phyloP scores from a whole-genome alignment of 208 protist species.

The Acanthamoeba castellanii region DNA sequence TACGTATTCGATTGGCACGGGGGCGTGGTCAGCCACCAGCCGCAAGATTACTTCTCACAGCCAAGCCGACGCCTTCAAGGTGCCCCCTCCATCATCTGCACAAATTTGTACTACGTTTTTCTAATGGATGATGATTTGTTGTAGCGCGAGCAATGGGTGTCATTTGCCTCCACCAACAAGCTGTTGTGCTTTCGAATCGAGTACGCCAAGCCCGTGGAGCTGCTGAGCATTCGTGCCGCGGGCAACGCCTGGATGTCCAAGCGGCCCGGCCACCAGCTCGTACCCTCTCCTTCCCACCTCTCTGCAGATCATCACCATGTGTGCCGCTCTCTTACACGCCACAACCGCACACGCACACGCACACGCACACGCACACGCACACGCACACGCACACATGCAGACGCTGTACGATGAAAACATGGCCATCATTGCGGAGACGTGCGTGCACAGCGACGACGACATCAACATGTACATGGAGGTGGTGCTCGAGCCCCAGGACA shows the following conservation, averaged over 20 bases:
- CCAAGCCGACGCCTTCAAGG: slow-evolving; percentile 7
- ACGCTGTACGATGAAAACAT: slow-evolving; percentile 27
- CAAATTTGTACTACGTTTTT: background rate
- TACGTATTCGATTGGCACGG: slow-evolving; percentile 38
- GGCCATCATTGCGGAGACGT: background rate
- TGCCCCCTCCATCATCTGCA: background rate
- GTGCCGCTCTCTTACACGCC: background rate
- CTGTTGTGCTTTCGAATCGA: slow-evolving; percentile 39
- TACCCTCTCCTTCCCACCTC: background rate
- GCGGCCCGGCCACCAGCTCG: slow-evolving; percentile 5
- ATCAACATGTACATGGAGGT: slow-evolving; percentile 41
- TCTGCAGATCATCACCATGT: background rate
- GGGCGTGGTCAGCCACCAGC: slow-evolving; percentile 29
- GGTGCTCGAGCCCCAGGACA: slow-evolving; percentile 37
- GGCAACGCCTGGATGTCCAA: slow-evolving; percentile 46
- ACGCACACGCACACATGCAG: background rate
- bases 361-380: background rate
- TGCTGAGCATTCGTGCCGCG: slow-evolving; percentile 23
- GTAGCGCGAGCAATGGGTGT: slow-evolving; percentile 8
- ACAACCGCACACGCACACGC: background rate
- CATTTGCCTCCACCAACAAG: slow-evolving; percentile 17
- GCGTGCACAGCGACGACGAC: slow-evolving; percentile 47
- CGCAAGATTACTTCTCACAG: slow-evolving; percentile 21
- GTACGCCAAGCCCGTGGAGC: slow-evolving; percentile 33
- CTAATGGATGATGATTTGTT: background rate